Conservation (phyloP, 805 yeast genomes). For the Kodamaea fukazawae region DNA sequence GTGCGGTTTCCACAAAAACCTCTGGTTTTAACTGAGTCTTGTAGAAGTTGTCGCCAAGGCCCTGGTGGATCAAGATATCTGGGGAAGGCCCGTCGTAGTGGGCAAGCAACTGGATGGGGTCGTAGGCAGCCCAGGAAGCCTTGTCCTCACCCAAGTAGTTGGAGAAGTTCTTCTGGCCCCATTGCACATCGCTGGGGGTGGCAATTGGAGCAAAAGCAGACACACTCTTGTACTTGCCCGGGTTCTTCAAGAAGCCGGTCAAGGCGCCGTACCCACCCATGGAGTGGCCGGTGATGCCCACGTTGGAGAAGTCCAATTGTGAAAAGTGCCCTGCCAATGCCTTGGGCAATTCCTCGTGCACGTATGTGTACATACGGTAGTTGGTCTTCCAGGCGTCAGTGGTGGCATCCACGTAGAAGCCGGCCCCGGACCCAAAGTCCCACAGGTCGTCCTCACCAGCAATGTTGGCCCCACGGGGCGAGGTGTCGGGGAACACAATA, state of each 20-base stretch:
- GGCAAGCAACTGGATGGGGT: slow-evolving; percentile 76
- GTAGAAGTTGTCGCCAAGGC: slow-evolving; percentile 75
- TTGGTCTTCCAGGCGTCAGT: slow-evolving; percentile 64
- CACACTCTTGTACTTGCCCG: slow-evolving; percentile 71
- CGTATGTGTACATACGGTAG: slow-evolving; percentile 85
- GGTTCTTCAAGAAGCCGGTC: slow-evolving; percentile 60
- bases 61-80: slow-evolving; percentile 76
- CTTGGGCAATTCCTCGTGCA: slow-evolving; percentile 67
- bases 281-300: slow-evolving; percentile 91
- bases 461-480: slow-evolving; percentile 81
- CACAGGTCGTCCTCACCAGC: slow-evolving; percentile 80
- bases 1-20: slow-evolving; percentile 58
- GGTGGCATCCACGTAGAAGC: slow-evolving; percentile 87
- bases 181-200: slow-evolving; percentile 72
- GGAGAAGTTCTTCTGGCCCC: slow-evolving; percentile 86
- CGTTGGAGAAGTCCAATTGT: slow-evolving; percentile 59
- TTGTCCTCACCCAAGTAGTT: slow-evolving; percentile 70
- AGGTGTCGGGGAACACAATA: slow-evolving; percentile 91
- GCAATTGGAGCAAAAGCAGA: slow-evolving; percentile 90
- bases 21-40: slow-evolving; percentile 71
- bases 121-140: slow-evolving; percentile 69
- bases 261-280: slow-evolving; percentile 98
- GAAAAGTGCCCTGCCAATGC: slow-evolving; percentile 42
- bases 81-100: slow-evolving; percentile 50
- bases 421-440: slow-evolving; percentile 95